A percentile compares a stretch with the other conserved stretches of the same genome.
Conservation (phyloP, 2,329 filamentous ascomycete genomes). For the Geosmithia flava region DNA sequence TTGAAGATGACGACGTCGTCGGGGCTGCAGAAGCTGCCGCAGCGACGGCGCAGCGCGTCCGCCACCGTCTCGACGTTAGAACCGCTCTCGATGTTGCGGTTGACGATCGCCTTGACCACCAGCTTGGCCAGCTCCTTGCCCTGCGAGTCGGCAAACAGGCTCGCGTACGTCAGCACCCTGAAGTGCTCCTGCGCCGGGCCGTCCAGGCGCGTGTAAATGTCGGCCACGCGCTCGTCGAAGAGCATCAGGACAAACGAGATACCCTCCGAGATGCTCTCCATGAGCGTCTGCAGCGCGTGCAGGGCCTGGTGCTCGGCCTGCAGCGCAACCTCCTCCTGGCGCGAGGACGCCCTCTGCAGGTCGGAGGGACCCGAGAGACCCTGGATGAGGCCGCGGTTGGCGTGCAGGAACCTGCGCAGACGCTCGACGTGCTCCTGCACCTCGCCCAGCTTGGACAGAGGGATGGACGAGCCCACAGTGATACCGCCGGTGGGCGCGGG, state of each 20-base stretch:
- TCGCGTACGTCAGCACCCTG: conserved; percentile 71
- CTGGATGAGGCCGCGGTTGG: conserved; percentile 87
- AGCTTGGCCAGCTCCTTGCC: conserved; percentile 88
- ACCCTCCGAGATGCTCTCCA: conserved; percentile 86
- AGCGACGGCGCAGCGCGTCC: conserved; percentile 81
- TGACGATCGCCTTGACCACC: conserved; percentile 94
- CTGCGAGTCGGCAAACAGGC: conserved; percentile 64
- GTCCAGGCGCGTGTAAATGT: conserved; percentile 70
- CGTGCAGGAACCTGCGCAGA: conserved; percentile 68
- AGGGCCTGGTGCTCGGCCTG: conserved; percentile 92
- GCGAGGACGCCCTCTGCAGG: conserved; percentile 61
- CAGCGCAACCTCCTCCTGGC: conserved; percentile 82
- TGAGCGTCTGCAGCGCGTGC: conserved; percentile 72
- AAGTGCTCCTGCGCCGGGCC: conserved; percentile 58
- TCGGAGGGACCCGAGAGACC: conserved; percentile 86
- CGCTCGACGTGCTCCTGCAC: conserved; percentile 74
- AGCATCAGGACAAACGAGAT: conserved; percentile 93
- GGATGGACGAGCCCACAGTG: conserved; percentile 54
- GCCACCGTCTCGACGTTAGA: conserved; percentile 97
- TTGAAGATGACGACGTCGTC: conserved; percentile 98
- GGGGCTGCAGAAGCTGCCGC: conserved; percentile 93
- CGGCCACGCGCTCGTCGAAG: conserved; percentile 84
- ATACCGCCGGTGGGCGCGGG: conserved; percentile 40
- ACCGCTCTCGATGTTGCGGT: conserved; percentile 91
- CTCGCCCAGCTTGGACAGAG: conserved; percentile 53